Conservation (phyloP, 257 asterid genomes). For the Hygrophila difformis region DNA sequence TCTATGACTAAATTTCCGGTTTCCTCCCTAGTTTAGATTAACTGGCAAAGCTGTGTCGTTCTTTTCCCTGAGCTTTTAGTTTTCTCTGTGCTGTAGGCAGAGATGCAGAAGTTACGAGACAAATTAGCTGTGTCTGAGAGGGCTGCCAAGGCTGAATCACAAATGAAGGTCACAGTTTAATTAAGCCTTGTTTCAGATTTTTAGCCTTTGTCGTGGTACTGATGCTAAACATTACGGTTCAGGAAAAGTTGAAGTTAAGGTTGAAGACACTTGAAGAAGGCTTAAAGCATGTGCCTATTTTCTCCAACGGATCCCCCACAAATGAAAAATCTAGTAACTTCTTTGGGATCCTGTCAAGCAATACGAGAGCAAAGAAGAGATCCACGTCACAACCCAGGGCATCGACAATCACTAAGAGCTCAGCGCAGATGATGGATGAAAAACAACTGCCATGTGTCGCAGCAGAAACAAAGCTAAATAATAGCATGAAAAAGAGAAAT, state of each 20-base stretch:
- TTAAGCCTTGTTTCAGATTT: background rate
- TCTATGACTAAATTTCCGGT: background rate
- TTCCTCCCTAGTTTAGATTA: no score
- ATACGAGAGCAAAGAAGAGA: constrained; percentile 41
- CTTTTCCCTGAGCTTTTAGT: no score
- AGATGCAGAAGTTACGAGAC: constrained; percentile 66
- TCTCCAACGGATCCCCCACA: constrained; percentile 34
- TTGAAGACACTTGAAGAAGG: constrained; percentile 81
- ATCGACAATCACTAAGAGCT: constrained; percentile 19
- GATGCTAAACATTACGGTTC: constrained; percentile 15
- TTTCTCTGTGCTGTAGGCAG: constrained; percentile 36
- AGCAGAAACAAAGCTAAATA: constrained; percentile 20
- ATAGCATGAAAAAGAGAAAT: constrained; percentile 24
- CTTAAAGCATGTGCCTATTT: constrained; percentile 32
- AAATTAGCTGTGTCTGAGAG: constrained; percentile 65
- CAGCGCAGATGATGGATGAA: constrained; percentile 23
- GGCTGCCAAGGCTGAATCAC: constrained; percentile 80
- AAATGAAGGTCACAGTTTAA: constrained; percentile 48
- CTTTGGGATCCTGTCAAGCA: constrained; percentile 59
- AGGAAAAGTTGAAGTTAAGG: constrained; percentile 86
- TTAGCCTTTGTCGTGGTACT: constrained; percentile 1
- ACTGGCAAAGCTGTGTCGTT: no score
- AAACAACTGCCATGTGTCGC: constrained; percentile 12
- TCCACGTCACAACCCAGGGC: constrained; percentile 64
- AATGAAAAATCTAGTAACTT: constrained; percentile 39